These are phyloP conservation scores for Lantana camara DNA, from an alignment of 257 asterid species.

Conservation along the genomic window DNA sequence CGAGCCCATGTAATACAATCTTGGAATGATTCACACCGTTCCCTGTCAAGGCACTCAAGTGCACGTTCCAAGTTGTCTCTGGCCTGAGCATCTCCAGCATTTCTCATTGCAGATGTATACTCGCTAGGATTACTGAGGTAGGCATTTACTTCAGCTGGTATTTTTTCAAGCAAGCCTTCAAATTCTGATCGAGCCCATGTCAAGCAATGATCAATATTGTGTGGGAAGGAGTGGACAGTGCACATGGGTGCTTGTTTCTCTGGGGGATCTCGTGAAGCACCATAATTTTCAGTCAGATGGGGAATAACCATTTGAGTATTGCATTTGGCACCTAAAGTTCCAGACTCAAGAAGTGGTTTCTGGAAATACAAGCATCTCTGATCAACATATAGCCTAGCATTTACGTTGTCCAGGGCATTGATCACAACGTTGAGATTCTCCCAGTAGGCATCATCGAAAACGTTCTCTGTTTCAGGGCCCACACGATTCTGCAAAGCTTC, in stretches of 20 bases:
- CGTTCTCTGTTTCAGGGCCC: conserved; percentile 84
- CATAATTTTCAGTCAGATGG: conserved; percentile 91
- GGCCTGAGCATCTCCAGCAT: conserved; percentile 96
- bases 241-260: conserved; percentile 99
- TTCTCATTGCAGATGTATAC: conserved; percentile 66
- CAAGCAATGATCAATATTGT: conserved; percentile 92
- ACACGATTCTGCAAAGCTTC: conserved; percentile 97
- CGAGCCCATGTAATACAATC: conserved; percentile 92
- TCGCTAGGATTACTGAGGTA: conserved; percentile 73
- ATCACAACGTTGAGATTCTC: conserved; percentile 76
- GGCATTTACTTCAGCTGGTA: conserved; percentile 89
- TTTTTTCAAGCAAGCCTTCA: conserved; percentile 91
- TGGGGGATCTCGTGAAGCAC: conserved; percentile 95
- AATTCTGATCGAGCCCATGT: conserved; percentile 98
- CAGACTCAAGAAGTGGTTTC: conserved; percentile 95
- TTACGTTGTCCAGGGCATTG: conserved; percentile 94
- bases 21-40: conserved; percentile 78
- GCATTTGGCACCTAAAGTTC: conserved; percentile 95
- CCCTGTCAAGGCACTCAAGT: conserved; percentile 76
- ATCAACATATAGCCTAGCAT: conserved; percentile 92
- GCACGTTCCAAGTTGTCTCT: conserved; percentile 85
- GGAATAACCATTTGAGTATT: conserved; percentile 94
- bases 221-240: conserved; percentile 93
- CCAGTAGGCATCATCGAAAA: conserved; percentile 86
- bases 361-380: conserved; percentile 94